These are phyloP conservation scores for Globisporangium camurandrum DNA, from an alignment of 352 stramenopile species.

Conservation along the genomic window DNA sequence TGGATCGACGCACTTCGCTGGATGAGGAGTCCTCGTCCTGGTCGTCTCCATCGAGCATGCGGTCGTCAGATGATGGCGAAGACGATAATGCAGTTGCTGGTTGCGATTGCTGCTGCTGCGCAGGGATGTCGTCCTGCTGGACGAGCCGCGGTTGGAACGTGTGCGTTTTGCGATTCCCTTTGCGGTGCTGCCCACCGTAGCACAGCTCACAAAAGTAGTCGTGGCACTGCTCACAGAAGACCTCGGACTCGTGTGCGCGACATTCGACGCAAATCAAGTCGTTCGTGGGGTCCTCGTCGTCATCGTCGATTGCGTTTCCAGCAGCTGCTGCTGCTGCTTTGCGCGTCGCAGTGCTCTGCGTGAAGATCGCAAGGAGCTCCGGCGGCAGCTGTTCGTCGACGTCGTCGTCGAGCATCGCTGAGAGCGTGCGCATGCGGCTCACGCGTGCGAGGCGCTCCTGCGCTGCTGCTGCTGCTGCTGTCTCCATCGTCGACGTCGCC, in stretches of 20 bases:
- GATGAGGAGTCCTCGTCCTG: slow-evolving; percentile 11
- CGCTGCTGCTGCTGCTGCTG: slow-evolving; percentile 1
- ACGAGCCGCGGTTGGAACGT: slow-evolving; percentile 67
- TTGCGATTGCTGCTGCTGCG: background rate
- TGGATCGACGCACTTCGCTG: slow-evolving; percentile 6
- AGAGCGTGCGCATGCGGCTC: slow-evolving; percentile 73
- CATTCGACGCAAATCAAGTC: slow-evolving; percentile 72
- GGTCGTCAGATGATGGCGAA: background rate
- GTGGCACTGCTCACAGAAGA: slow-evolving; percentile 85
- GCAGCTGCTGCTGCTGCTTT: slow-evolving; percentile 8
- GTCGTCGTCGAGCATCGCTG: slow-evolving; percentile 69
- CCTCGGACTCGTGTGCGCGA: slow-evolving; percentile 46
- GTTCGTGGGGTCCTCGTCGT: slow-evolving; percentile 14
- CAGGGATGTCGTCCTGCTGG: background rate
- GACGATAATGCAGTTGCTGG: background rate
- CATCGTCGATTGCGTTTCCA: slow-evolving; percentile 2
- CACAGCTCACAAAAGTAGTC: slow-evolving; percentile 87
- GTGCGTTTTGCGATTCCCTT: slow-evolving; percentile 68
- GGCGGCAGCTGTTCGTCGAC: slow-evolving; percentile 46
- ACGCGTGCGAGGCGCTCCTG: slow-evolving; percentile 34
- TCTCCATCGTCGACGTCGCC: background rate
- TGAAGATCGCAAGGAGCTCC: slow-evolving; percentile 44
- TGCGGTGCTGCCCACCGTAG: slow-evolving; percentile 78
- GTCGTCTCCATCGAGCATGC: slow-evolving; percentile 10
- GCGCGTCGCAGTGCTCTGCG: slow-evolving; percentile 12